These are phyloP conservation scores for Cryptococcus sp. DNA, from an alignment of 1,284 basidiomycete species.

Conservation along the genomic window DNA sequence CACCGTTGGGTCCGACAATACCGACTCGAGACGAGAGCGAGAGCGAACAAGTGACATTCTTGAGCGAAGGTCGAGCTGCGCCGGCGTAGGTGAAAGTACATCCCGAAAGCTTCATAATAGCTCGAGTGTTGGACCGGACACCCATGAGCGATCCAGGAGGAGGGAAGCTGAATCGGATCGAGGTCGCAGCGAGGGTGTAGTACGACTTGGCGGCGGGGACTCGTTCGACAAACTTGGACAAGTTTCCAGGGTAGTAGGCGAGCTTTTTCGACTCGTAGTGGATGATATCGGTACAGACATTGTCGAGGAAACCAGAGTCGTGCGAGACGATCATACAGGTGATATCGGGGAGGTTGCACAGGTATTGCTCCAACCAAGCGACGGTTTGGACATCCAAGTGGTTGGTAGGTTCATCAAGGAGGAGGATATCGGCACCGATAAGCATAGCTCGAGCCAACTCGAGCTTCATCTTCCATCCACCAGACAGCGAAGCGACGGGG, in stretches of 20 bases:
- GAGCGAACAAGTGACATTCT: conserved; percentile 85
- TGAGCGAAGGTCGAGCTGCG: conserved; percentile 70
- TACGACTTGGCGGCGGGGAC: conserved; percentile 95
- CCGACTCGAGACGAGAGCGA: conserved; percentile 88
- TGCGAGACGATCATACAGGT: conserved; percentile 96
- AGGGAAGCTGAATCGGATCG: conserved; percentile 87
- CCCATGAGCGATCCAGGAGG: conserved; percentile 95
- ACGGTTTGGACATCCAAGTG: conserved; percentile 86
- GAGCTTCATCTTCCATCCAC: conserved; percentile 98
- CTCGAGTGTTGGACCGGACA: conserved; percentile 91
- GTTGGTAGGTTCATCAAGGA: conserved; percentile 48
- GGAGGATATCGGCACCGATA: conserved; percentile 87
- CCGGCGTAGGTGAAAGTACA: conserved; percentile 97
- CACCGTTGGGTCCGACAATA: conserved; percentile 85
- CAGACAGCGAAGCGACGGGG: conserved; percentile 82
- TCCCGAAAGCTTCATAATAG: conserved; percentile 87
- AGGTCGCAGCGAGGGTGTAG: conserved; percentile 91
- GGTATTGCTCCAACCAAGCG: conserved; percentile 87
- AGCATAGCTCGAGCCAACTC: conserved; percentile 91
- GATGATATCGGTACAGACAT: conserved; percentile 92
- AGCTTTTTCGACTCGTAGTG: conserved; percentile 98
- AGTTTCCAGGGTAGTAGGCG: conserved; percentile 90
- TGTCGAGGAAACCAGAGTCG: conserved; percentile 96
- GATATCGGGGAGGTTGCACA: conserved; percentile 70
- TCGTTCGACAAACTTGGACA: conserved; percentile 82